Evolutionary conservation across 1,139 yeast genomes (phyloP).

Genomic region (Blastobotrys serpentis): DNA sequence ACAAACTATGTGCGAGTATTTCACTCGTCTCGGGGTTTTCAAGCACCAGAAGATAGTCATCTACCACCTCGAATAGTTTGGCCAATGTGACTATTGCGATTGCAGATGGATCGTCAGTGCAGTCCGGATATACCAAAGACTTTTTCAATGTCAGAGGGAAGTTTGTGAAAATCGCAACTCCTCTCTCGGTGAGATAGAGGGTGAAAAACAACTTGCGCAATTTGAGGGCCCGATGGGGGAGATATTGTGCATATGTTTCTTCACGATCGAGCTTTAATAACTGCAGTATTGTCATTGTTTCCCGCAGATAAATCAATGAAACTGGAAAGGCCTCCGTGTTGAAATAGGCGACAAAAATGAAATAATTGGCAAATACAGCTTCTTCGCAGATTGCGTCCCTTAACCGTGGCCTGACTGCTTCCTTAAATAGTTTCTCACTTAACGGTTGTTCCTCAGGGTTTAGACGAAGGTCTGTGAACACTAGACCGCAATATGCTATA

Average conservation of each 20-base stretch:
- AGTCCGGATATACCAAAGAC: constrained; percentile 18
- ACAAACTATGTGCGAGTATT: constrained; percentile 7
- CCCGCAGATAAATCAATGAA: constrained; percentile 21
- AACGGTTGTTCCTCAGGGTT: constrained; percentile 9
- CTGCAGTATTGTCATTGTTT: constrained; percentile 22
- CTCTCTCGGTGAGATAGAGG: constrained; percentile 23
- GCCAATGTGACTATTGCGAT: constrained; percentile 10
- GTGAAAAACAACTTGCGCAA: constrained; percentile 20
- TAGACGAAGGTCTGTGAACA: constrained; percentile 6
- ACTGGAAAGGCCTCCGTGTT: constrained; percentile 15
- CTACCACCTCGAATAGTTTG: constrained; percentile 22
- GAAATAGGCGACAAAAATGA: constrained; percentile 20
- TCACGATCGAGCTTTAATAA: constrained; percentile 22
- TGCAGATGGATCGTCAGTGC: background rate
- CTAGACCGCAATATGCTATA: constrained; percentile 13
- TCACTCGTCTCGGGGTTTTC: constrained; percentile 9
- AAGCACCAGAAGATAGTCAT: constrained; percentile 17
- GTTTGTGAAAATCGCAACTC: constrained; percentile 18
- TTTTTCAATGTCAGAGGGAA: constrained; percentile 21
- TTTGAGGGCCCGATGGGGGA: constrained; percentile 12
- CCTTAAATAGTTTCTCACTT: constrained; percentile 12
- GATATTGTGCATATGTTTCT: constrained; percentile 15
- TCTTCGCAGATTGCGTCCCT: constrained; percentile 13
- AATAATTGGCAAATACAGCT: constrained; percentile 17
- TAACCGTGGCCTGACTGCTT: constrained; percentile 9